These are phyloP conservation scores for Sugiyamaella chiloensis DNA, from an alignment of 805 yeast genomes.

Conservation along the genomic window DNA sequence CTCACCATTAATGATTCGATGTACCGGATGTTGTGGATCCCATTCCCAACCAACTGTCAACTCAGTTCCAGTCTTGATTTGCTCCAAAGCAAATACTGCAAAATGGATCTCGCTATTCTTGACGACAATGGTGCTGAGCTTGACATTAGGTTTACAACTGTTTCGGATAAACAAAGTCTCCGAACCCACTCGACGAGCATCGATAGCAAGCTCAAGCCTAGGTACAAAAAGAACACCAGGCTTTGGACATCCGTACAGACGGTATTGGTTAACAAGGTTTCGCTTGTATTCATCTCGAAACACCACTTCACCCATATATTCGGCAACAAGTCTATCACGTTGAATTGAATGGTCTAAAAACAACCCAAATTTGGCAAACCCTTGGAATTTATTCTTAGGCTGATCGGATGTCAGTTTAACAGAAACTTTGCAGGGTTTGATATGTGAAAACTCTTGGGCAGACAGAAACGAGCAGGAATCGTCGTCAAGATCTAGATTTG, in stretches of 20 bases:
- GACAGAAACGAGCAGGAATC: constrained; percentile 25
- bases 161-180: constrained; percentile 69
- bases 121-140: constrained; percentile 46
- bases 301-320: constrained; percentile 71
- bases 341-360: constrained; percentile 43
- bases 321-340: constrained; percentile 51
- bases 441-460: constrained; percentile 24
- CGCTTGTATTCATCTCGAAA: constrained; percentile 58
- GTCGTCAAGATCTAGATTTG: constrained; percentile 15
- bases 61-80: constrained; percentile 65
- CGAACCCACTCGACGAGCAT: constrained; percentile 78
- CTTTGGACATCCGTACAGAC: constrained; percentile 64
- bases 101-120: constrained; percentile 44
- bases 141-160: constrained; percentile 75
- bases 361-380: constrained; percentile 67
- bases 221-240: constrained; percentile 55
- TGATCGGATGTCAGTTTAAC: constrained; percentile 61
- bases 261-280: constrained; percentile 73
- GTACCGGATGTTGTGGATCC: constrained; percentile 77
- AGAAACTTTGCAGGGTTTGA: constrained; percentile 33
- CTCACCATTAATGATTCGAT: constrained; percentile 46
- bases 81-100: constrained; percentile 52
- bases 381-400: constrained; percentile 52
- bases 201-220: constrained; percentile 64
- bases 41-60: constrained; percentile 84